Evolutionary conservation across 2,329 filamentous ascomycete genomes (phyloP).

Genomic region (Microsporum ferrugineum): DNA sequence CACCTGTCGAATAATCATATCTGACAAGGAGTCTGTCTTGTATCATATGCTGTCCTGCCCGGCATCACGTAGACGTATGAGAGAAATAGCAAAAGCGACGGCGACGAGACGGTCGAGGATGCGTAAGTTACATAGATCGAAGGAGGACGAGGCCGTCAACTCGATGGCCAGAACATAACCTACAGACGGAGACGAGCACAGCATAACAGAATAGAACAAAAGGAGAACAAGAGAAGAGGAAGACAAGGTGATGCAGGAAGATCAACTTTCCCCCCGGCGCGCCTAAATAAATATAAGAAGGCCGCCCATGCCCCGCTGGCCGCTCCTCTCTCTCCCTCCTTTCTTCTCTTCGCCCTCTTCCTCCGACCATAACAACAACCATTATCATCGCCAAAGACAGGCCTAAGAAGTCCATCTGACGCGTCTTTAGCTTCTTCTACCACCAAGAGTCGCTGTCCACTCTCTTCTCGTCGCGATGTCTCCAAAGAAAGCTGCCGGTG

Average conservation of each 20-base stretch:
- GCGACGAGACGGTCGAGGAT: too few relatives aligned
- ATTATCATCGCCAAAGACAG: neutral
- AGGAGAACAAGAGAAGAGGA: slow-evolving; percentile 13
- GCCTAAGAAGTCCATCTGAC: slow-evolving; percentile 4
- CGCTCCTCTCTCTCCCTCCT: slow-evolving; percentile 26
- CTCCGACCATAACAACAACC: slow-evolving; percentile 16
- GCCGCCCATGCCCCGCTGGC: slow-evolving; percentile 11
- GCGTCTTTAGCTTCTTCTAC: slow-evolving; percentile 13
- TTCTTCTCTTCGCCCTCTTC: slow-evolving; percentile 21
- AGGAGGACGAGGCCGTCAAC: too few relatives aligned
- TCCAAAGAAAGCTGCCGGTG: slow-evolving; percentile 47
- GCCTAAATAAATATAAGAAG: slow-evolving; percentile 14
- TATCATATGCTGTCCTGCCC: too few relatives aligned
- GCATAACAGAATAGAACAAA: slow-evolving; percentile 15
- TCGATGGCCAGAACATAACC: neutral
- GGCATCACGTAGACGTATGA: too few relatives aligned
- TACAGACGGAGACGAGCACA: slow-evolving; percentile 4
- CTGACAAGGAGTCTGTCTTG: too few relatives aligned
- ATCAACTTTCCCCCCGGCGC: slow-evolving; percentile 4
- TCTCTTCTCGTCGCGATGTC: slow-evolving; percentile 41
- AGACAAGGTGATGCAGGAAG: slow-evolving; percentile 5
- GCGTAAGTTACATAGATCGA: too few relatives aligned
- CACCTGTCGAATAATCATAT: too few relatives aligned
- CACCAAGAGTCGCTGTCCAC: slow-evolving; percentile 8
- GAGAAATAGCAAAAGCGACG: too few relatives aligned